phyloP scores from a whole-genome alignment of 2,329 filamentous ascomycete genomes.

The Penicillium frequentans region DNA sequence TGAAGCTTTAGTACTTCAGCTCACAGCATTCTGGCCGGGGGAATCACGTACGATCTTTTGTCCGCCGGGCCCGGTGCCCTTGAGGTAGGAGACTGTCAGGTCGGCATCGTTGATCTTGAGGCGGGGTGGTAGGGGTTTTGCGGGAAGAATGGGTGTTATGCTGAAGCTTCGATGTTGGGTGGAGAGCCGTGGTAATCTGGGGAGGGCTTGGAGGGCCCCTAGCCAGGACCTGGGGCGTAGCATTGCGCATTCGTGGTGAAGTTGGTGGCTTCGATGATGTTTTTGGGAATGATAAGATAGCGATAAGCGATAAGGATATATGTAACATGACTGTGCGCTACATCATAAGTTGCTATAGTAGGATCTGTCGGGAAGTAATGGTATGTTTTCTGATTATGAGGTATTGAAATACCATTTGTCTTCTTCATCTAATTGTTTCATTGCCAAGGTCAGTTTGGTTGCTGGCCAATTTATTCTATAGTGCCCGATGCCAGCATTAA shows the following conservation, averaged over 20 bases:
- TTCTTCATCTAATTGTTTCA: too few species aligned
- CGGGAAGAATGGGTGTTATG: conserved; percentile 19
- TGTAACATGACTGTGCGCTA: neutral
- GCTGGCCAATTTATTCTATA: too few species aligned
- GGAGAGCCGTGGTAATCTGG: neutral
- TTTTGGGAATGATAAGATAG: conserved; percentile 10
- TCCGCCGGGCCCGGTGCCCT: conserved; percentile 87
- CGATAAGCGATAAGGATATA: conserved; percentile 9
- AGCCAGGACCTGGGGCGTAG: neutral
- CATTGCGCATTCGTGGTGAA: conserved; percentile 6
- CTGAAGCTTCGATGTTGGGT: conserved; percentile 22
- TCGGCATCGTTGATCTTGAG: conserved; percentile 74
- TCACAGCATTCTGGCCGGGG: neutral
- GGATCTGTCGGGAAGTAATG: neutral
- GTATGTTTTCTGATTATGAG: neutral
- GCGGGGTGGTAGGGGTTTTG: conserved; percentile 72
- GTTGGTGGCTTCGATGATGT: neutral
- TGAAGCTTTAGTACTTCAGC: conserved; percentile 2
- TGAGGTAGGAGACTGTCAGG: conserved; percentile 81
- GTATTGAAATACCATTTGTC: neutral
- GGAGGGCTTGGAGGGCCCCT: neutral
- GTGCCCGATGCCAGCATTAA: too few species aligned
- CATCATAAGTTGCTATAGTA: neutral
- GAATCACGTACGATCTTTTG: conserved; percentile 76
- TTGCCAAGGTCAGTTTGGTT: too few species aligned